Conservation (phyloP, 2,329 filamentous ascomycete genomes). For the Exophiala xenobiotica region DNA sequence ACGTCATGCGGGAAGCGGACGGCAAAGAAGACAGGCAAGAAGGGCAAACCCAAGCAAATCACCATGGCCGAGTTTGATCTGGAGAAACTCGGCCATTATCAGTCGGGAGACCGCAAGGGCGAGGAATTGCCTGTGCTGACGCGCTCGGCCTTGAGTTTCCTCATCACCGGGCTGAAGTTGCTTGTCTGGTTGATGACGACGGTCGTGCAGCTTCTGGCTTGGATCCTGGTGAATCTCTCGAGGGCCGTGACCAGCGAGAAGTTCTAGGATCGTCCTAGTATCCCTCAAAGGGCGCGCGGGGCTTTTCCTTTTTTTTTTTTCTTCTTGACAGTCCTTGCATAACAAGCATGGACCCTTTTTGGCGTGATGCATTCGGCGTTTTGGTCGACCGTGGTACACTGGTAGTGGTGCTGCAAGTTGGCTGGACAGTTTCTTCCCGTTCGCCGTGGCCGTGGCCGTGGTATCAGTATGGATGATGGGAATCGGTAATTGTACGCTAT, state of each 20-base stretch:
- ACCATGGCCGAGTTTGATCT: slow-evolving; percentile 46
- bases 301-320: not conserved
- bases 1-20: slow-evolving; percentile 20
- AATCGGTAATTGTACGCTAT: too few relatives aligned
- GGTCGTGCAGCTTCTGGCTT: slow-evolving; percentile 42
- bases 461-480: too few relatives aligned
- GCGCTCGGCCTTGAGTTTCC: slow-evolving; percentile 36
- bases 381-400: too few relatives aligned
- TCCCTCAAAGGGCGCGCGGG: too few relatives aligned
- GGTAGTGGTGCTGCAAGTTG: too few relatives aligned
- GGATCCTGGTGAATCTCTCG: slow-evolving; percentile 42
- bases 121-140: slow-evolving; percentile 42
- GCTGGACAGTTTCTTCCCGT: too few relatives aligned
- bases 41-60: slow-evolving; percentile 36
- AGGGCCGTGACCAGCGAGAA: slow-evolving; percentile 44
- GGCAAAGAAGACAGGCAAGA: slow-evolving; percentile 7
- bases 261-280: slow-evolving; percentile 33
- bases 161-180: slow-evolving; percentile 42
- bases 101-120: slow-evolving; percentile 38
- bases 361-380: too few relatives aligned
- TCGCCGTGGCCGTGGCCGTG: too few relatives aligned
- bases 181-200: slow-evolving; percentile 40
- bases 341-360: not conserved
- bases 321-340: not conserved
- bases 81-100: slow-evolving; percentile 45